Base-by-base conservation (phyloP, 352 stramenopile genomes). In the Plasmopara muralis region DNA sequence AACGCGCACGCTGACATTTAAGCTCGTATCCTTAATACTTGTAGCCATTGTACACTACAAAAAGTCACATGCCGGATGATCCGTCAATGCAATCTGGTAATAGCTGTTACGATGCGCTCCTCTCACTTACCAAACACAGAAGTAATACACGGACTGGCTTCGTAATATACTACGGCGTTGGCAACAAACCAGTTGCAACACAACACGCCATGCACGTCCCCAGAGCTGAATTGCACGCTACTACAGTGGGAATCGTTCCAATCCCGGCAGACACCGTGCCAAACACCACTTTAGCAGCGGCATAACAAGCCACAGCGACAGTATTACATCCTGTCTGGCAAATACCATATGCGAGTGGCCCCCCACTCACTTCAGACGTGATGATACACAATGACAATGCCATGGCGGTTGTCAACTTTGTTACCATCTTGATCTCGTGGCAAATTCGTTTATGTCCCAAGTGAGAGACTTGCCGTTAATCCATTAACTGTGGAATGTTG, bases 271-370 rank as follows among this genome's bases (percentile, higher is more conserved):
- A 64, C 9, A 80, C 45, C 0, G 65, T 67, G 10, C 72, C 72
- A 25, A 78, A 83, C n/a, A 68, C 37, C 9, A 25, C 50, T 6
- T 67, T 69, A 5, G 60, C 61, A 29, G 55, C 47, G 5, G 54
- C 34, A 38, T 83, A 79, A 33, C 70, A 83, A 10, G 58, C 39
- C 9, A 70, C 70, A 5, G 44, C 65, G n/a, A 65, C 15, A 0
- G 62, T 50, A 28, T 79, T 83, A 34, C 73, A 81, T 0, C 62
- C 70, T 0, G 49, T 67, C 10, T 81, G 73, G 30, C 70, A 79
- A 5, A 73, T 52, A 0, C 62, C 61, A 16, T 74, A 83, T 0
- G 58, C 55, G 0, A 77, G 31, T 0, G 53, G 58, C 4, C 62
- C 62, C 15, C 51, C 66, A 4, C 41, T 37, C 10, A 53, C 55